Evolutionary conservation across 495 filamentous ascomycete genomes (phyloP).

Genomic region (Hyphodiscus hymeniophilus): DNA sequence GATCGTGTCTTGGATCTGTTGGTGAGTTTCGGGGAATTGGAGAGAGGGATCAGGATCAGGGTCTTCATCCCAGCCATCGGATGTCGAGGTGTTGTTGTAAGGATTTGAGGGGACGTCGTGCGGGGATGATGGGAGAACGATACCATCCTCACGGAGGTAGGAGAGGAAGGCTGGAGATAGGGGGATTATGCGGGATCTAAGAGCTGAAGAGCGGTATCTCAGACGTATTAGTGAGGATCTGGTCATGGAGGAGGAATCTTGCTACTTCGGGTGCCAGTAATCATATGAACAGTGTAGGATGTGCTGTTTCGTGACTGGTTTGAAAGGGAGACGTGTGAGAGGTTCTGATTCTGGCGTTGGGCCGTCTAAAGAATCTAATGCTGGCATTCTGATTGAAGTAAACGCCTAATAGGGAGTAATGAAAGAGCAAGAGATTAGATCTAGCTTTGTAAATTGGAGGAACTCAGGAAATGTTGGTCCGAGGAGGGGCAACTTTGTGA

Average conservation of each 20-base stretch:
- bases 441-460: background rate
- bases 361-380: slow-evolving; percentile 1
- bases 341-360: slow-evolving; percentile 12
- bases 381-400: slow-evolving; percentile 18
- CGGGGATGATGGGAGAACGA: slow-evolving; percentile 50
- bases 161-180: slow-evolving; percentile 64
- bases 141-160: slow-evolving; percentile 90
- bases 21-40: slow-evolving; percentile 61
- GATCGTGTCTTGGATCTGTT: slow-evolving; percentile 66
- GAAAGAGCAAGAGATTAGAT: background rate
- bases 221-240: slow-evolving; percentile 13
- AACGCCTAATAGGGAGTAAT: background rate
- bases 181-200: slow-evolving; percentile 77
- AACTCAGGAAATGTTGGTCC: background rate
- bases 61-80: slow-evolving; percentile 33
- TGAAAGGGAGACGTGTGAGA: slow-evolving; percentile 55
- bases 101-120: slow-evolving; percentile 9
- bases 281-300: slow-evolving; percentile 93
- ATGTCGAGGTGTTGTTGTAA: slow-evolving; percentile 23
- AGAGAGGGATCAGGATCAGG: slow-evolving; percentile 29
- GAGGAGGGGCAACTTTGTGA: slow-evolving; percentile 14
- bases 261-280: slow-evolving; percentile 73
- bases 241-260: background rate
- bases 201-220: slow-evolving; percentile 67
- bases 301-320: slow-evolving; percentile 72